phyloP scores from a whole-genome alignment of 345 rosid species.

The Citrus australasica region DNA sequence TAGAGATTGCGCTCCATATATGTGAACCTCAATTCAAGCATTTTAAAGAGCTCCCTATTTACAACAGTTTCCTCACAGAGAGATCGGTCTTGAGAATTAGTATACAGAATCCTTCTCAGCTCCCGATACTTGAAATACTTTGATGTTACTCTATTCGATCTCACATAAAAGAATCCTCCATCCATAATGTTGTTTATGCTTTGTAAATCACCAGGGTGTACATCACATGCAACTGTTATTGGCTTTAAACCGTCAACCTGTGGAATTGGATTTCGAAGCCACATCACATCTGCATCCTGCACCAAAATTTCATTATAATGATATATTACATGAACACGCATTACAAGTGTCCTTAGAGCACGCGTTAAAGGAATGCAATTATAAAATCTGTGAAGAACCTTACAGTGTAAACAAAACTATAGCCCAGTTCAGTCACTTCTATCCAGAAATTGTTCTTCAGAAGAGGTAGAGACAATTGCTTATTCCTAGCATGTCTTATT shows the following conservation, averaged over 20 bases:
- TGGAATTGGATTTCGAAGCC: constrained; percentile 51
- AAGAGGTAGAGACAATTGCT: neutral
- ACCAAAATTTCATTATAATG: neutral
- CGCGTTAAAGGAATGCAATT: neutral
- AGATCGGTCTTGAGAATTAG: constrained; percentile 10
- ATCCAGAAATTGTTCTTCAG: constrained; percentile 13
- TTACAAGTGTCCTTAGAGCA: too few relatives aligned
- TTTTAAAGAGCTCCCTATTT: neutral
- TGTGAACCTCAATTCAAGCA: neutral
- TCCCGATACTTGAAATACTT: constrained; percentile 21
- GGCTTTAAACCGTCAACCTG: neutral
- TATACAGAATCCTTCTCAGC: constrained; percentile 16
- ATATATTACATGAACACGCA: neutral
- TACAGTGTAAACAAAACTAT: constrained; percentile 44
- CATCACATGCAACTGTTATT: constrained; percentile 32
- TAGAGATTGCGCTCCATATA: constrained; percentile 11
- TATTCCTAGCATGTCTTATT: neutral
- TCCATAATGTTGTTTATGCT: constrained; percentile 7
- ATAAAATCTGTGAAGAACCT: neutral
- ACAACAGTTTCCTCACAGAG: constrained; percentile 7
- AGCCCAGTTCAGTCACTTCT: constrained; percentile 36
- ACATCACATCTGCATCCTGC: constrained; percentile 57
- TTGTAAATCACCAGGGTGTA: neutral
- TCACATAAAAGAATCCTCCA: constrained; percentile 35
- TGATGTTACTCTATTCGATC: constrained; percentile 9